Base-by-base conservation (phyloP, 129 eudicot species). In the Erigeron canadensis region DNA sequence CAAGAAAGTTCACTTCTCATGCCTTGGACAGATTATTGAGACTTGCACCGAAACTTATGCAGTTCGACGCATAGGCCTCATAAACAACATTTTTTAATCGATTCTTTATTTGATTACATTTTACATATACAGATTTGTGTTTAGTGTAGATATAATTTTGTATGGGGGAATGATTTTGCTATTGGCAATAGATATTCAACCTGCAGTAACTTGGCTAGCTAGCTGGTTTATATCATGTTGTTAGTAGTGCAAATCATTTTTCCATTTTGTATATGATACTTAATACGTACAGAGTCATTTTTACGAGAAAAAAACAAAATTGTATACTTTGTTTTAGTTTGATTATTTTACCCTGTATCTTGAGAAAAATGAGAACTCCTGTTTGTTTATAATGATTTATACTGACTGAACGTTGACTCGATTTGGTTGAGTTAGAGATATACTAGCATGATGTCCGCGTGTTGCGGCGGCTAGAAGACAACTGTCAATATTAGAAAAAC, bases 11-110 rank as follows among this genome's bases (percentile, higher is more conserved):
- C 38, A 69, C 85, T 46, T 78, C 81, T 17, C 75, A 82, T 83
- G 81, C 95, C 13, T 81, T 89, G 83, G 88, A 83, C 48, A 87
- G 95, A 78, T 64, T 93, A 48, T 46, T 93, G 81, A 84, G 84
- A 68, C 66, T 89, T 69, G 89, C 95, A 47, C 88, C 91, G 0
- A 68, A 48, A 63, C 66, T 85, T 56, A 89, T 93, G 98, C 86
- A 81, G 2, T 89, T 89, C 63, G 80, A 82, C 53, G 71, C 62
- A 16, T 71, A 79, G 58, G 39, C 41, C 19, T 51, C 28, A 28
- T 38, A 66, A 45, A 13, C 18, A 54, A 4, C 38, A 15, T 1
- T n/a, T 62, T 38, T 70, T 61, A 61, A 34, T 44, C 8, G 61
- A 39, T 61, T 50, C 21, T 61, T 17, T 70, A 13, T 11, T 0